These are phyloP conservation scores for Suillus spraguei DNA, from an alignment of 768 basidiomycete species.

Conservation along the genomic window DNA sequence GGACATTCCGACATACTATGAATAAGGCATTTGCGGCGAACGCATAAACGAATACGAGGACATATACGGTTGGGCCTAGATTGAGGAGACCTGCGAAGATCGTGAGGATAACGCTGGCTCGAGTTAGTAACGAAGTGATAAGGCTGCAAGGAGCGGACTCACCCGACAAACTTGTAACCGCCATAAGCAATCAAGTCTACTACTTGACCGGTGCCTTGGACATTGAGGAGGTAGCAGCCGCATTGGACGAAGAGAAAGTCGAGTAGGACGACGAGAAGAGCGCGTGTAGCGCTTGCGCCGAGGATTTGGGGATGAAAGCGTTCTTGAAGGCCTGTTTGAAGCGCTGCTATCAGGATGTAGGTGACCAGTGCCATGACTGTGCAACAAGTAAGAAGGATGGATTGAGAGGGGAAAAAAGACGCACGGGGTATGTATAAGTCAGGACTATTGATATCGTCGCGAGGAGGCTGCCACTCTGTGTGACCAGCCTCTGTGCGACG, in stretches of 20 bases:
- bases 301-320: conserved; percentile 90
- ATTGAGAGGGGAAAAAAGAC: conserved; percentile 18
- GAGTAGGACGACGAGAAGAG: conserved; percentile 79
- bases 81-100: conserved; percentile 72
- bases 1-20: conserved; percentile 73
- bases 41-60: conserved; percentile 77
- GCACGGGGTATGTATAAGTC: conserved; percentile 95
- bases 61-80: conserved; percentile 63
- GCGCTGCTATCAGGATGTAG: conserved; percentile 87
- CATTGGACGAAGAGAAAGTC: conserved; percentile 90
- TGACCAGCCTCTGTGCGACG: conserved; percentile 61
- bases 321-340: conserved; percentile 80
- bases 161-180: conserved; percentile 99
- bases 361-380: conserved; percentile 95
- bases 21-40: conserved; percentile 94
- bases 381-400: conserved; percentile 16
- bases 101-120: conserved; percentile 75
- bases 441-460: conserved; percentile 94
- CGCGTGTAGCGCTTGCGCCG: conserved; percentile 83
- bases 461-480: conserved; percentile 82
- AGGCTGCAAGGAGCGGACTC: conserved; percentile 24
- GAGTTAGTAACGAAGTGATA: neutral
- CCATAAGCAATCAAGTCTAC: conserved; percentile 89
- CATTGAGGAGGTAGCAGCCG: conserved; percentile 92
- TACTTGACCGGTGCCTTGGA: conserved; percentile 69